phyloP scores from a whole-genome alignment of 495 filamentous ascomycete species.

The Podospora pseudopauciseta region DNA sequence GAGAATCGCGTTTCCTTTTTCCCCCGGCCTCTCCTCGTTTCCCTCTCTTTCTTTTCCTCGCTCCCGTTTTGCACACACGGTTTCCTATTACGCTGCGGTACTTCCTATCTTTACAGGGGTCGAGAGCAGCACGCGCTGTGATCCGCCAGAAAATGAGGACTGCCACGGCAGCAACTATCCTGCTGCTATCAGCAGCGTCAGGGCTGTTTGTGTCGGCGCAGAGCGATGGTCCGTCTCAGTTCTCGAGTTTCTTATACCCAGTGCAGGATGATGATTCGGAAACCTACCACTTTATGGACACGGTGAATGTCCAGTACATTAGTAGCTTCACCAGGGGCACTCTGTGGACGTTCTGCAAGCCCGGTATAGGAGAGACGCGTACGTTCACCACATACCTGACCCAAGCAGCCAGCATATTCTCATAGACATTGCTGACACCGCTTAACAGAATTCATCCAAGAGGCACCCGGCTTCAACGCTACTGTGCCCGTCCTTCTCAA shows the following conservation, averaged over 20 bases:
- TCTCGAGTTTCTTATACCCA: neutral
- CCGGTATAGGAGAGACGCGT: neutral
- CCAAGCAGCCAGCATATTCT: neutral
- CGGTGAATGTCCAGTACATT: conserved; percentile 14
- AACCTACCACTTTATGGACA: conserved; percentile 15
- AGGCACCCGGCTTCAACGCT: conserved; percentile 6
- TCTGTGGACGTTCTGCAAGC: conserved; percentile 13
- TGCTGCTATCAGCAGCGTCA: neutral
- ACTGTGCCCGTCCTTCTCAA: conserved; percentile 10
- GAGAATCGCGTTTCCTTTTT: neutral
- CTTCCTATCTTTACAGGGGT: neutral
- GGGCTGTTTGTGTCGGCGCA: neutral
- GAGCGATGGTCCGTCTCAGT: neutral
- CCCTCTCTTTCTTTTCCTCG: neutral
- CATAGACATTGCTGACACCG: neutral
- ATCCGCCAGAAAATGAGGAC: neutral
- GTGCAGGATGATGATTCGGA: neutral
- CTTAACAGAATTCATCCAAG: conserved; percentile 3
- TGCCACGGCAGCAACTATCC: neutral
- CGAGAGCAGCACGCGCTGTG: neutral
- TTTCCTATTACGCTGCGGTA: too few species aligned
- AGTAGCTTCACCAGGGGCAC: neutral
- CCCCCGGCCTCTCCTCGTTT: neutral
- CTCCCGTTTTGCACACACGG: neutral
- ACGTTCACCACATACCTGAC: neutral